phyloP scores from a whole-genome alignment of 768 basidiomycete genomes.

The Mycena galericulata region DNA sequence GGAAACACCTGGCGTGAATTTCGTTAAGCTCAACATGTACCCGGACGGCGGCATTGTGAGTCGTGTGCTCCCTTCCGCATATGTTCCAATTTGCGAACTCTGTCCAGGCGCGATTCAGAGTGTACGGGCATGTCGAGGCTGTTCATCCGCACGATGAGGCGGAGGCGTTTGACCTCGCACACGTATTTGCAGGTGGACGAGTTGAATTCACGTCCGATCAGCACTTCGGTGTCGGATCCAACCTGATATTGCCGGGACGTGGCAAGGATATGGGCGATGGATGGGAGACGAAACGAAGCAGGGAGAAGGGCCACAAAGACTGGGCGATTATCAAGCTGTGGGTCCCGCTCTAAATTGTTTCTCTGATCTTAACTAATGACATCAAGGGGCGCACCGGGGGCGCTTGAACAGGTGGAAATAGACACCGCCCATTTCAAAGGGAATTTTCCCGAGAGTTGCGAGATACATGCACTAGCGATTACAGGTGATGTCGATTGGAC shows the following conservation, averaged over 20 bases:
- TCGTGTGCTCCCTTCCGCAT: conserved; percentile 26
- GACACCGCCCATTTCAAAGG: conserved; percentile 97
- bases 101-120: conserved; percentile 89
- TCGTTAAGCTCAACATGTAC: conserved; percentile 94
- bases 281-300: conserved; percentile 96
- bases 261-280: conserved; percentile 98
- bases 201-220: conserved; percentile 92
- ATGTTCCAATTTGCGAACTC: conserved; percentile 7
- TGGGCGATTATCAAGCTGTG: conserved; percentile 93
- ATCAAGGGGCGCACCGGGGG: conserved; percentile 76
- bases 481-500: conserved; percentile 51
- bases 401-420: conserved; percentile 83
- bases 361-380: conserved; percentile 17
- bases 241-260: conserved; percentile 91
- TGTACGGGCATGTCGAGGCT: conserved; percentile 84
- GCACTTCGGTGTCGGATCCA: conserved; percentile 93
- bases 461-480: conserved; percentile 59
- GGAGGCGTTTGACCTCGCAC: conserved; percentile 83
- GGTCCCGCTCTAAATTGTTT: conserved; percentile 42
- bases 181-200: conserved; percentile 89
- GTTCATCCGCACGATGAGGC: conserved; percentile 64
- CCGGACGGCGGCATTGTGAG: conserved; percentile 97
- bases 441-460: conserved; percentile 79
- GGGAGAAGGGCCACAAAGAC: conserved; percentile 84
- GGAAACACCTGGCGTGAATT: conserved; percentile 66